These are phyloP conservation scores for Penstemon davidsonii DNA, from an alignment of 257 asterid species.

Conservation along the genomic window DNA sequence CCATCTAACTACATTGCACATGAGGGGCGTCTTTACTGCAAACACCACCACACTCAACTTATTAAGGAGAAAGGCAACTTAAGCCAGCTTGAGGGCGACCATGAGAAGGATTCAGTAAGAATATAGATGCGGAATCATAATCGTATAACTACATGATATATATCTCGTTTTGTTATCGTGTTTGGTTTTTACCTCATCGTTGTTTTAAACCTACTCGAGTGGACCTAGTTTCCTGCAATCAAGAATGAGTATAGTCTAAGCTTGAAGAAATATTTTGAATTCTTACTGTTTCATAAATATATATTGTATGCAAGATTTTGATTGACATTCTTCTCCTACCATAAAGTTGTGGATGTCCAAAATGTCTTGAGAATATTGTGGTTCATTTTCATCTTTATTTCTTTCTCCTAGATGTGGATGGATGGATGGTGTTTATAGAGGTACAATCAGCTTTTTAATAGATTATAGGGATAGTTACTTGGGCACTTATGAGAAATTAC, in stretches of 20 bases:
- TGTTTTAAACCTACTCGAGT: conserved; percentile 24
- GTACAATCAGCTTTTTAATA: no score
- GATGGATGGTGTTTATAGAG: no score
- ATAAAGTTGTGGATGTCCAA: conserved; percentile 27
- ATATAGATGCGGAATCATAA: conserved; percentile 40
- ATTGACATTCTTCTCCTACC: conserved; percentile 28
- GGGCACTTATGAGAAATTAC: no score
- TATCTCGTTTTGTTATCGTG: conserved; percentile 14
- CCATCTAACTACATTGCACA: conserved; percentile 94
- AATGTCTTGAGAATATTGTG: background rate
- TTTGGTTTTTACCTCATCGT: conserved; percentile 20
- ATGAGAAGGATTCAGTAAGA: conserved; percentile 37
- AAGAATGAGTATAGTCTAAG: conserved; percentile 25
- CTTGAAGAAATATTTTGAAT: conserved; percentile 20
- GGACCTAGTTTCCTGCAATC: conserved; percentile 23
- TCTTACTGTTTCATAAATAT: conserved; percentile 3
- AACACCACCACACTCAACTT: conserved; percentile 95
- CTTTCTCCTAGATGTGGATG: no score
- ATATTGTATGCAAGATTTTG: conserved; percentile 22
- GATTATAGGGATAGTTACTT: no score
- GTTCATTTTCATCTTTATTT: no score
- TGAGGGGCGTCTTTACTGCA: conserved; percentile 93
- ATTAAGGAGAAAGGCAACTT: conserved; percentile 98
- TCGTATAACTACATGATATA: background rate
- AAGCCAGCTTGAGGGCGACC: conserved; percentile 91